Evolutionary conservation across 305 asterid species (phyloP).

Genomic region (Rubia peregrina): DNA sequence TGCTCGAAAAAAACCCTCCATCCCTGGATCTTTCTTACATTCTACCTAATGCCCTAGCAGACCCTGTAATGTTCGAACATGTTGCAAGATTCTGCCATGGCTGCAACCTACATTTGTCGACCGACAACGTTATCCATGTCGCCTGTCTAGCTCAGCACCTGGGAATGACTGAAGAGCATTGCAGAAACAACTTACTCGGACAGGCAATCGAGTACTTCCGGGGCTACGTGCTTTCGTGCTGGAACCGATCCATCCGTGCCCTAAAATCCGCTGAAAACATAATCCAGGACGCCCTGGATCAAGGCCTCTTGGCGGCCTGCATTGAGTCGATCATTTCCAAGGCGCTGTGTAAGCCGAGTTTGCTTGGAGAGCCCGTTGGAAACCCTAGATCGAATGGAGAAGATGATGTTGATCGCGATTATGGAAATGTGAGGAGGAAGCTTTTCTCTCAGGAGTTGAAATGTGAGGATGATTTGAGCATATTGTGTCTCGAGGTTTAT

Average conservation of each 20-base stretch:
- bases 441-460: slow-evolving; percentile 51
- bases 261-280: slow-evolving; percentile 42
- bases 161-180: slow-evolving; percentile 60
- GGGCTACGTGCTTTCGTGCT: slow-evolving; percentile 38
- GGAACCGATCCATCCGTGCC: slow-evolving; percentile 61
- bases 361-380: slow-evolving; percentile 54
- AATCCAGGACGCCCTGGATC: slow-evolving; percentile 44
- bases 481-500: slow-evolving; percentile 37
- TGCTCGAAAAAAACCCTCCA: slow-evolving; percentile 39
- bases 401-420: slow-evolving; percentile 17
- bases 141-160: slow-evolving; percentile 61
- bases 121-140: slow-evolving; percentile 51
- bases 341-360: slow-evolving; percentile 43
- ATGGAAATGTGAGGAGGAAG: slow-evolving; percentile 38
- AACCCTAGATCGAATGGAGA: not conserved
- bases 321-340: slow-evolving; percentile 41
- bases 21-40: slow-evolving; percentile 35
- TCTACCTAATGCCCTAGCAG: slow-evolving; percentile 49
- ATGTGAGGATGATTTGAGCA: slow-evolving; percentile 40
- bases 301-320: slow-evolving; percentile 48
- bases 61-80: slow-evolving; percentile 56
- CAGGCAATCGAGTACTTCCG: slow-evolving; percentile 39
- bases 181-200: slow-evolving; percentile 42
- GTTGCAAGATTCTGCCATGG: slow-evolving; percentile 80
- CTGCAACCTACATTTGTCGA: slow-evolving; percentile 35